phyloP scores from a whole-genome alignment of 345 rosid species.

The Populus euphratica region DNA sequence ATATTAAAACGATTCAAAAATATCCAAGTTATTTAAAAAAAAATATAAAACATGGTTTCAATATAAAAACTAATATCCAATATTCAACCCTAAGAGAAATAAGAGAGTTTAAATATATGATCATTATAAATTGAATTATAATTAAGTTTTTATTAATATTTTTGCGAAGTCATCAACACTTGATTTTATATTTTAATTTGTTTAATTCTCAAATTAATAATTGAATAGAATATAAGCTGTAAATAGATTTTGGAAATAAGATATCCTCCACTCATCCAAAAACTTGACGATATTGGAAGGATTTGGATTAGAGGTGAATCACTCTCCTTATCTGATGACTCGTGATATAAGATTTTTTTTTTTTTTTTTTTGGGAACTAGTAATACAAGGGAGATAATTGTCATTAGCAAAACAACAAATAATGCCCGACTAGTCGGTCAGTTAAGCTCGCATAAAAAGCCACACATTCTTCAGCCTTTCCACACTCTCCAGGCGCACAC shows the following conservation, averaged over 20 bases:
- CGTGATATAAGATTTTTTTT: not conserved
- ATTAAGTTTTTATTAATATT: not conserved
- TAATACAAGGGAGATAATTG: not conserved
- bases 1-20: too few species aligned
- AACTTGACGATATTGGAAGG: not conserved
- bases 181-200: not conserved
- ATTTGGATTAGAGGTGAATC: not conserved
- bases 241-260: not conserved
- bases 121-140: too few species aligned
- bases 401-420: not conserved
- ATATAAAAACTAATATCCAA: too few species aligned
- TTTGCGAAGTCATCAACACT: not conserved
- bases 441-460: constrained; percentile 14
- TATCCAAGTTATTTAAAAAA: too few species aligned
- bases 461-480: constrained; percentile 20
- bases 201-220: not conserved
- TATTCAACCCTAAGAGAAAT: too few species aligned
- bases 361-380: not conserved
- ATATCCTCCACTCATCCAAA: not conserved
- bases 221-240: not conserved
- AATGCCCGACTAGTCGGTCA: not conserved
- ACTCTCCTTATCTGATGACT: not conserved
- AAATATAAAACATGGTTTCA: too few species aligned
- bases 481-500: constrained; percentile 18
- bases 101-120: too few species aligned